Evolutionary conservation across 2,329 filamentous ascomycete genomes (phyloP), one percentile per base, ranked within the genome.

Genomic region (Diaporthe nobilis): DNA sequence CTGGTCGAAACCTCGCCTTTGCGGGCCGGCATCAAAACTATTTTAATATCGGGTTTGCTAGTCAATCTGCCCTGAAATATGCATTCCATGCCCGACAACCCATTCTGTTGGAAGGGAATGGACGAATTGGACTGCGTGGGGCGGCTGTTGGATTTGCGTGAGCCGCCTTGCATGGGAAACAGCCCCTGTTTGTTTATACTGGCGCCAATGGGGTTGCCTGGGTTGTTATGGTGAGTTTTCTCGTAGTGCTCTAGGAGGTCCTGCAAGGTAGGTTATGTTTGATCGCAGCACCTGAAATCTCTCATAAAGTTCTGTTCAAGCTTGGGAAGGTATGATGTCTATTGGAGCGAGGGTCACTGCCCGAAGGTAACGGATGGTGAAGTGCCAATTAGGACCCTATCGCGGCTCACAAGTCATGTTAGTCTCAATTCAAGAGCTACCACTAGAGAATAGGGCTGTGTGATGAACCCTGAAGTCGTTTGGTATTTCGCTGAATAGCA

Each of bases 221-320:
- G 31, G 31, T 31, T 31, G 28, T 31, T 5, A 5, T 31, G 31
- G 31, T 31, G 31, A 63, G 85, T 28, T 28, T 28, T 3, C 85
- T 99, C 97, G 83, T 98, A 99, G 84, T 99, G 97, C 82, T 98
- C 95, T 61, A 99, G 88, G 63, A 99, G 89, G 82, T 98, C 97
- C 86, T 99, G 97, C 79, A 99, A 90, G 70, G 96, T 97, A 34
- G 96, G 94, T 79, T 98, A 90, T 44, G 93, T 96, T 81, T 95
- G 91, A 81, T 95, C 95, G 85, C 97, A 99, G 87, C 97, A 99
- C 72, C 94, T 94, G 85, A 98, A 98, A 86, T 98, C 96, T 85
- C 94, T 94, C 95, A 98, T 97, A 84, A 98, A 99, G 82, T 96
- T 97, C 77, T 96, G 96, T 85, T 99, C 97, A 82, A 98, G 92